Conservation (phyloP, 2,329 filamentous ascomycete species). For the Dactylonectria estremocensis region DNA sequence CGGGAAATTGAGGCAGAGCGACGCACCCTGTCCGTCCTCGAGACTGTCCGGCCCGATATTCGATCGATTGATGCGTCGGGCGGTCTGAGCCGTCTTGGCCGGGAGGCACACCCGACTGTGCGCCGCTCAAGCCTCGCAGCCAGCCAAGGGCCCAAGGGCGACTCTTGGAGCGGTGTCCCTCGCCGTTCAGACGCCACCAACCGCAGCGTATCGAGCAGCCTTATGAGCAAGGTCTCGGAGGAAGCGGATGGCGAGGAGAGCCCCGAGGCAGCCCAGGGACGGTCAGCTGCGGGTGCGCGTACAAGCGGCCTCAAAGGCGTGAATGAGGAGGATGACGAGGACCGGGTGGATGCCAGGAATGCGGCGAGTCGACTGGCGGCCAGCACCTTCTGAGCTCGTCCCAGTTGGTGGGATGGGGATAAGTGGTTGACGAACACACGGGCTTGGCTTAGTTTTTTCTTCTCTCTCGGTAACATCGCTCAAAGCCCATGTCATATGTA, state of each 20-base stretch:
- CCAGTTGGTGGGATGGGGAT: constrained; percentile 32
- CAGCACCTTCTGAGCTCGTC: constrained; percentile 82
- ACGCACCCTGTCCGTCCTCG: constrained; percentile 91
- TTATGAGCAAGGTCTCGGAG: constrained; percentile 75
- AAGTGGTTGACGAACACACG: constrained; percentile 35
- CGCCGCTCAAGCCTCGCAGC: constrained; percentile 85
- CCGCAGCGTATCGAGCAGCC: constrained; percentile 82
- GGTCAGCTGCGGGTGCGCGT: constrained; percentile 57
- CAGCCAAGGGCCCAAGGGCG: constrained; percentile 96
- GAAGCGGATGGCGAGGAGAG: constrained; percentile 68
- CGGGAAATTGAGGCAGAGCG: constrained; percentile 97
- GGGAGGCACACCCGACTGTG: constrained; percentile 84
- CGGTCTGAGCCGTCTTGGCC: constrained; percentile 89
- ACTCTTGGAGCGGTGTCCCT: constrained; percentile 96
- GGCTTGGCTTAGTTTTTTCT: constrained; percentile 38
- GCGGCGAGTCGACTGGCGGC: constrained; percentile 93
- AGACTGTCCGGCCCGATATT: constrained; percentile 93
- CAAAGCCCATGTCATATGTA: constrained; percentile 44
- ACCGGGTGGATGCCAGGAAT: constrained; percentile 94
- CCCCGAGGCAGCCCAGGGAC: constrained; percentile 54
- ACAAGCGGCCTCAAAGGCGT: constrained; percentile 70
- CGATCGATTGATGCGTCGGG: constrained; percentile 93
- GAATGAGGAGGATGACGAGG: constrained; percentile 89
- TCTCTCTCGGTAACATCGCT: constrained; percentile 45
- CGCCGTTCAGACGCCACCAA: constrained; percentile 84